phyloP scores from a whole-genome alignment of 306 rosid species.

The Cajanus cajan region DNA sequence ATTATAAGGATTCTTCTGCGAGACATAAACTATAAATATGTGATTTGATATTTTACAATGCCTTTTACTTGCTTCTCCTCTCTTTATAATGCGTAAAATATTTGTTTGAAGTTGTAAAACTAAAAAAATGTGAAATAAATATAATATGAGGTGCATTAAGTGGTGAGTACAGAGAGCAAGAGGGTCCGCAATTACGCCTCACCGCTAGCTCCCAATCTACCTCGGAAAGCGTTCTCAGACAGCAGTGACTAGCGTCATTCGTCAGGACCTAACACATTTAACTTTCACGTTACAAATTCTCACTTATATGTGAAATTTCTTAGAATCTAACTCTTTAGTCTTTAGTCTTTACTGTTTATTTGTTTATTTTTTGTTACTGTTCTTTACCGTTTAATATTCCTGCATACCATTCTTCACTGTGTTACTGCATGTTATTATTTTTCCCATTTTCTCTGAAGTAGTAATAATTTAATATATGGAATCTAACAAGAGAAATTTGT shows the following conservation, averaged over 20 bases:
- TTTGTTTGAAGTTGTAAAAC: no score
- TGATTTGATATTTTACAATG: no score
- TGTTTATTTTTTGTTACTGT: no score
- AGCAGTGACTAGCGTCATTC: not conserved
- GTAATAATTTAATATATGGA: not conserved
- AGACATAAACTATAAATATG: not conserved
- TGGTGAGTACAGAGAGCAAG: not conserved
- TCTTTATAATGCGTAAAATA: no score
- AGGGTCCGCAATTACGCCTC: slow-evolving; percentile 37
- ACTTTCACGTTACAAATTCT: not conserved
- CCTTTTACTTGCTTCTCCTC: no score
- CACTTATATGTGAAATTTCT: not conserved
- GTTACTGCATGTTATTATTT: not conserved
- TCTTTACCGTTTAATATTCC: not conserved
- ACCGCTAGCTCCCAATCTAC: slow-evolving; percentile 54
- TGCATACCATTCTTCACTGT: no score
- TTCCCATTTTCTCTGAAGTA: not conserved
- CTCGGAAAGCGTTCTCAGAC: slow-evolving; percentile 49
- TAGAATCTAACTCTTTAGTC: not conserved
- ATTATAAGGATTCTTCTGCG: not conserved
- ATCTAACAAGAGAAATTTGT: not conserved
- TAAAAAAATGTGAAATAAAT: no score
- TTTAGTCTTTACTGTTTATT: no score
- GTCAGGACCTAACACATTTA: slow-evolving; percentile 24
- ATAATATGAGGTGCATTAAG: not conserved